Base-by-base conservation (phyloP, 1,139 yeast species). In the Pichia sp. region DNA sequence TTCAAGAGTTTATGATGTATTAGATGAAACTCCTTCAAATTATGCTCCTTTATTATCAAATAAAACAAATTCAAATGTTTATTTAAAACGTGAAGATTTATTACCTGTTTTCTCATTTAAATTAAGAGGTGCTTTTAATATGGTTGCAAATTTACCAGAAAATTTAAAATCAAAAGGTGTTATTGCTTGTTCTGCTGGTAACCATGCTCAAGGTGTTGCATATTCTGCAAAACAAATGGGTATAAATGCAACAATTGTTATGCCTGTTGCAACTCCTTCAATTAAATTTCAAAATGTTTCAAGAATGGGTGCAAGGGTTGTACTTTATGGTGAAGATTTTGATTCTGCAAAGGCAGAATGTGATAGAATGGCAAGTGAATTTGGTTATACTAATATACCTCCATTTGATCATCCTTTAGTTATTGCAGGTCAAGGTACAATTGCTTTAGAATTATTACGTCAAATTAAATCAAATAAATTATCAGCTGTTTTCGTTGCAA, bases 161-260 rank as follows among this genome's bases (percentile, higher is more conserved):
- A 75, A 78, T 38, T 74, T 80, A 35, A 81, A 85, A 43, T 67
- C 85, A 54, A 78, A 83, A 50, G 99, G 99, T 53, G 97, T 92
- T 44, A 84, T 94, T 62, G 97, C 98, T 0, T 92, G 97, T 59
- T 87, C 97, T 23, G 99, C 98, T 1, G 99, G 99, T 34, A 92
- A 92, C 64, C 99, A 92, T 59, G 99, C 99, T 2, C 99, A 94
- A 64, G 99, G 99, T 51, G 97, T 94, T 8, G 98, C 98, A 0
- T 92, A 69, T 61, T 85, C 96, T 16, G 96, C 97, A 4, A 79
- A 78, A 52, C 79, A 81, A 52, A 69, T 92, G 58, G 83, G 83
- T 31, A 89, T 92, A 45, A 94, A 96, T 6, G 90, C 97, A 3
- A 92, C 97, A 6, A 92, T 92, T 47, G 97, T 92, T 41, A 92